These are phyloP conservation scores for Cladosporium sp. DNA, from an alignment of 2,329 filamentous ascomycete genomes.

Conservation along the genomic window DNA sequence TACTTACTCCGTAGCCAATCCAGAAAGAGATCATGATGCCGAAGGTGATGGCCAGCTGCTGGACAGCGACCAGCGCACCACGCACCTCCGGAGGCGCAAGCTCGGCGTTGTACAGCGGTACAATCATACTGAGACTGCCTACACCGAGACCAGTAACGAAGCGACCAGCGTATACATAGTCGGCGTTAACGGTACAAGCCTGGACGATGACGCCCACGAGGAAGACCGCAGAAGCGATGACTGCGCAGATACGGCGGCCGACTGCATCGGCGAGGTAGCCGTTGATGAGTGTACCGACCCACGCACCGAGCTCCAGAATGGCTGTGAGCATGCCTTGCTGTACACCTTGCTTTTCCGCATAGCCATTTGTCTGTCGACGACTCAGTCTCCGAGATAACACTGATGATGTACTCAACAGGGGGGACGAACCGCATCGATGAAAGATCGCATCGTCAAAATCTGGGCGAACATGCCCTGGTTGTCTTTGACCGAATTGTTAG, in stretches of 20 bases:
- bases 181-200: constrained; percentile 51
- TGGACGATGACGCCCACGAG: constrained; percentile 59
- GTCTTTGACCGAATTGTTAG: constrained; percentile 11
- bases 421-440: constrained; percentile 10
- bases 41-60: constrained; percentile 55
- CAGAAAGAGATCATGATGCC: constrained; percentile 52
- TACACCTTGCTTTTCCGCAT: constrained; percentile 15
- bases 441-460: constrained; percentile 20
- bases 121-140: constrained; percentile 55
- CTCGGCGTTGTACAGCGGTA: constrained; percentile 68
- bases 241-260: neutral
- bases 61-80: constrained; percentile 58
- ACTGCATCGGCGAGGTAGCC: constrained; percentile 41
- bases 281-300: constrained; percentile 61
- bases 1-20: constrained; percentile 32
- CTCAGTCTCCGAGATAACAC: too few relatives aligned
- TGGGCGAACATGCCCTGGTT: constrained; percentile 24
- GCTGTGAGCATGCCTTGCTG: constrained; percentile 19
- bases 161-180: constrained; percentile 59
- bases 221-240: constrained; percentile 12
- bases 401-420: neutral
- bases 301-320: constrained; percentile 19
- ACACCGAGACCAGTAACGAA: constrained; percentile 65
- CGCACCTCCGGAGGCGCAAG: constrained; percentile 54
- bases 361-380: constrained; percentile 14